A percentile compares a stretch with the other conserved stretches of the same genome.
Evolutionary conservation across 129 eudicot species (phyloP).

Genomic region (Scalesia atractyloides): DNA sequence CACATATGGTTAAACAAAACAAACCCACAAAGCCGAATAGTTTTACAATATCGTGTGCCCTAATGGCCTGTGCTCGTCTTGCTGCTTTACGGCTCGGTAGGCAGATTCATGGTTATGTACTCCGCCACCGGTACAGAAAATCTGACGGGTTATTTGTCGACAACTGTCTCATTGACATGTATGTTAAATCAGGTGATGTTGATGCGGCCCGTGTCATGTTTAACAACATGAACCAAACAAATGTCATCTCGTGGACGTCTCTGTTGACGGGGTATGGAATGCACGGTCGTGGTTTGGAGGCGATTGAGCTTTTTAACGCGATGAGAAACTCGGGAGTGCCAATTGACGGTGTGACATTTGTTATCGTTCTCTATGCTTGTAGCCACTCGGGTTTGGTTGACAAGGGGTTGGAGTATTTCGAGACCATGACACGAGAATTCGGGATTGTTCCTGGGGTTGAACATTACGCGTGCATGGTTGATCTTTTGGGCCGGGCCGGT

Average conservation of each 20-base stretch:
- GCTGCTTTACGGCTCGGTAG: slow-evolving; percentile 61
- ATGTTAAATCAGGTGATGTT: slow-evolving; percentile 79
- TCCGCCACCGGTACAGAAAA: slow-evolving; percentile 52
- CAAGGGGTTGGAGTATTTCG: slow-evolving; percentile 58
- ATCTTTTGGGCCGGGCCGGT: slow-evolving; percentile 84
- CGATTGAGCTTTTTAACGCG: slow-evolving; percentile 55
- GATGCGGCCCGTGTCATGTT: slow-evolving; percentile 65
- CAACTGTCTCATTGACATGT: slow-evolving; percentile 87
- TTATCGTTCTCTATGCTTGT: slow-evolving; percentile 81
- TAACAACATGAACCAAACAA: slow-evolving; percentile 57
- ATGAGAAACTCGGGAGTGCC: slow-evolving; percentile 59
- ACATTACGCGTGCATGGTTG: slow-evolving; percentile 88
- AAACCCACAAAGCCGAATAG: slow-evolving; percentile 53
- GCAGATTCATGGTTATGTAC: slow-evolving; percentile 62
- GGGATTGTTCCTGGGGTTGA: slow-evolving; percentile 67
- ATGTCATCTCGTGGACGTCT: slow-evolving; percentile 83
- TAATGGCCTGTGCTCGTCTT: slow-evolving; percentile 84
- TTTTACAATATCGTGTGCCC: slow-evolving; percentile 74
- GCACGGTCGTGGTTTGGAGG: slow-evolving; percentile 79
- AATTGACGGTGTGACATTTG: slow-evolving; percentile 71
- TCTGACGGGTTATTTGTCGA: slow-evolving; percentile 55
- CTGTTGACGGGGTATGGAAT: slow-evolving; percentile 82
- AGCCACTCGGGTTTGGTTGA: slow-evolving; percentile 88
- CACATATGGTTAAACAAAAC: slow-evolving; percentile 48
- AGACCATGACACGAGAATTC: slow-evolving; percentile 55